Evolutionary conservation across 1,139 yeast species (phyloP).

Genomic region (Nakaseomyces kungkrabaensis): DNA sequence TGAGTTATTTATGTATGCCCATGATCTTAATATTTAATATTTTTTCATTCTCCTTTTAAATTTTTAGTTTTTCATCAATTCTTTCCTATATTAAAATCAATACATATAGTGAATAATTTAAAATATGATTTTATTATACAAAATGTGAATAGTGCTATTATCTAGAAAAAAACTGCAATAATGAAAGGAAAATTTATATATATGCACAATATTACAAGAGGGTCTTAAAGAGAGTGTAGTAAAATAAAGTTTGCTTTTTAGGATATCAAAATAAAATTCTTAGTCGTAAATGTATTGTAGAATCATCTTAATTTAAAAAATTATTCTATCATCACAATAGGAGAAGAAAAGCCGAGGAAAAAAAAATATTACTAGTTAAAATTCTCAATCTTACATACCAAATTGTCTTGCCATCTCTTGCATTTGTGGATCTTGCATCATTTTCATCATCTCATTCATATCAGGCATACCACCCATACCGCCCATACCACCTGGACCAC

Average conservation of each 20-base stretch:
- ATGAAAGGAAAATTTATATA: background rate
- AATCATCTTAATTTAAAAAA: background rate
- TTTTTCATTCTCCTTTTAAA: background rate
- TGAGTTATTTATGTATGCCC: no score
- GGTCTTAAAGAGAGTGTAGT: background rate
- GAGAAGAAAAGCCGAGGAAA: background rate
- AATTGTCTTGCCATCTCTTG: conserved; percentile 74
- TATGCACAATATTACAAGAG: conserved; percentile 1
- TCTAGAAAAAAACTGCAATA: background rate
- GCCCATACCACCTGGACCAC: conserved; percentile 38
- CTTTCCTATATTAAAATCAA: background rate
- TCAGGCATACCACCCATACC: conserved; percentile 34
- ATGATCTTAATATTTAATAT: no score
- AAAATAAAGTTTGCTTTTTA: background rate
- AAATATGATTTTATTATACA: background rate
- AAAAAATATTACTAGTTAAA: background rate
- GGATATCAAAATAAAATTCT: background rate
- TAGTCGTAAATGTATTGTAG: background rate
- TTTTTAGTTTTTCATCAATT: background rate
- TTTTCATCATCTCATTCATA: conserved; percentile 47
- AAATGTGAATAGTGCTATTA: no score
- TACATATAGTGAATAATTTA: background rate
- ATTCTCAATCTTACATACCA: conserved; percentile 28
- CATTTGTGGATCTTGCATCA: conserved; percentile 64
- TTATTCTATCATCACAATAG: background rate